These are phyloP conservation scores for Kwoniella sp. DNA, from an alignment of 768 basidiomycete species.

Conservation along the genomic window DNA sequence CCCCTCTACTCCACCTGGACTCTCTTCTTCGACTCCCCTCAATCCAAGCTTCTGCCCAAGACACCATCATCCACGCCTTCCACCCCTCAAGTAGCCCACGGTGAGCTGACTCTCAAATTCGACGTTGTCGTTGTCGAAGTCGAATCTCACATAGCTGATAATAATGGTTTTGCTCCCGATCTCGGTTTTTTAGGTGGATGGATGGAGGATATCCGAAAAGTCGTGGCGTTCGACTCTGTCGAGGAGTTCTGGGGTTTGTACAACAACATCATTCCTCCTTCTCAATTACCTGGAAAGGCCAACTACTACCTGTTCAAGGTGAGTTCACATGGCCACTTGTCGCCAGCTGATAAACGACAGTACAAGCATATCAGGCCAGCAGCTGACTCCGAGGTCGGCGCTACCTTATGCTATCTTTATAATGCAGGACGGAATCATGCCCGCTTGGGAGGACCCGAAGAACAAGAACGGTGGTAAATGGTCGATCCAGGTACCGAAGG, in stretches of 20 bases:
- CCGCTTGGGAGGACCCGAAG: slow-evolving; percentile 95
- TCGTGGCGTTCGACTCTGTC: slow-evolving; percentile 92
- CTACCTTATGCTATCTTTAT: background rate
- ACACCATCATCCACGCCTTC: slow-evolving; percentile 69
- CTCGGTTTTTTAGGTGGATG: slow-evolving; percentile 61
- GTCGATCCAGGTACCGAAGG: slow-evolving; percentile 95
- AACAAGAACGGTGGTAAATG: slow-evolving; percentile 98
- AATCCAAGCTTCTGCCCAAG: slow-evolving; percentile 74
- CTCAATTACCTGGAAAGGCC: slow-evolving; percentile 88
- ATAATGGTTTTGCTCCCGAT: too few relatives aligned
- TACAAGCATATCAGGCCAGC: slow-evolving; percentile 22
- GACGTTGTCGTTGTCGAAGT: background rate
- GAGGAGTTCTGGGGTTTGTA: slow-evolving; percentile 99
- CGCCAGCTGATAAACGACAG: too few relatives aligned
- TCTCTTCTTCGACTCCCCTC: slow-evolving; percentile 95
- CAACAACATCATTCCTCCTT: slow-evolving; percentile 96
- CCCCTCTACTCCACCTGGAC: slow-evolving; percentile 94
- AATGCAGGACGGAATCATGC: slow-evolving; percentile 94
- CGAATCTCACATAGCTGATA: slow-evolving; percentile 3
- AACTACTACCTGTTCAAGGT: slow-evolving; percentile 99
- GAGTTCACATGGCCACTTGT: slow-evolving; percentile 46
- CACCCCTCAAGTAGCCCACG: slow-evolving; percentile 52
- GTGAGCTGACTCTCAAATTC: slow-evolving; percentile 25
- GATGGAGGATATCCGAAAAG: slow-evolving; percentile 99
- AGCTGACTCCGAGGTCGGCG: background rate